Percentiles rank a stretch among this genome's conserved stretches.
Conservation (phyloP, 306 rosid species). For the Prunus salicina region DNA sequence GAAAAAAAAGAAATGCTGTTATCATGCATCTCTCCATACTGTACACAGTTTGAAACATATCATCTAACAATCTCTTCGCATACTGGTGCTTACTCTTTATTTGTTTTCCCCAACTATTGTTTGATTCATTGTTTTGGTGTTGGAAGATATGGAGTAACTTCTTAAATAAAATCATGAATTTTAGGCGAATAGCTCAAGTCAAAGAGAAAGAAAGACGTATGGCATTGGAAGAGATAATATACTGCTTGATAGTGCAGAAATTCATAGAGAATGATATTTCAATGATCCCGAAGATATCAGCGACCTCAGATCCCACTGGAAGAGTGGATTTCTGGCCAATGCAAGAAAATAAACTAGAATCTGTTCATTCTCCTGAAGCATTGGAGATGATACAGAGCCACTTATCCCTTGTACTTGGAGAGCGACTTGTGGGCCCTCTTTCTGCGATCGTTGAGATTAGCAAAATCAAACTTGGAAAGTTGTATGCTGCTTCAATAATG, state of each 20-base stretch:
- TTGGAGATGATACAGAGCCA: conserved; percentile 92
- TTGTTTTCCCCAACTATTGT: conserved; percentile 10
- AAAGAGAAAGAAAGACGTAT: conserved; percentile 73
- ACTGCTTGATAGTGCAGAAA: conserved; percentile 63
- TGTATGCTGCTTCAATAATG: conserved; percentile 97
- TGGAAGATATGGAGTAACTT: conserved; percentile 9
- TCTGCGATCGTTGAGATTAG: conserved; percentile 69
- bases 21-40: not conserved
- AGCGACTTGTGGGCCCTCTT: conserved; percentile 75
- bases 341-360: conserved; percentile 83
- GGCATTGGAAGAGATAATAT: conserved; percentile 75
- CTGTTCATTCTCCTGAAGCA: conserved; percentile 84
- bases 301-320: conserved; percentile 61
- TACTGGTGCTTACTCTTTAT: not conserved
- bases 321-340: conserved; percentile 89
- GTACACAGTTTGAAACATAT: not conserved
- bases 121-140: conserved; percentile 19
- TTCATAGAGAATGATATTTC: conserved; percentile 63
- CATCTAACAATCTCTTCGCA: not conserved
- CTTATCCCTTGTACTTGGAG: conserved; percentile 75
- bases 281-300: conserved; percentile 78
- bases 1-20: not conserved
- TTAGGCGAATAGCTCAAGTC: conserved; percentile 85
- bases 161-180: conserved; percentile 29
- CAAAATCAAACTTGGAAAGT: conserved; percentile 88